Base-by-base conservation (phyloP, 306 rosid genomes). In the Ceratonia siliqua region DNA sequence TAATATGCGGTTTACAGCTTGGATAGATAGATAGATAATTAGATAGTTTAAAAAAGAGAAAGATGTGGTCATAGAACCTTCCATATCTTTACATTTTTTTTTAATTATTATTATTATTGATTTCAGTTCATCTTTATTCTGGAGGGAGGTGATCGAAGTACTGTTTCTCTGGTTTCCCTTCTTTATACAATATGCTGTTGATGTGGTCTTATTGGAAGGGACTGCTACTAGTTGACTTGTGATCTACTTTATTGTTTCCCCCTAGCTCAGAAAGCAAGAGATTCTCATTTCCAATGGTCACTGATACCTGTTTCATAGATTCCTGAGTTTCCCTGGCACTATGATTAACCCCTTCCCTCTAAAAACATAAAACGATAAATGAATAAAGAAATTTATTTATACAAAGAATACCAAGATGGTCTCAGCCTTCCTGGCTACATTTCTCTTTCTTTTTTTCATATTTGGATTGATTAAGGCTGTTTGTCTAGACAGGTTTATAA, bases 401-500 rank as follows among this genome's bases (percentile, higher is more conserved):
- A 73, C 24, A 69, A 48, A 43, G 24, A 59, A 41, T 15, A 30
- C 70, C 67, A 17, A n/a, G 66, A 6, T 42, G 33, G 52, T 52
- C 62, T 17, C 53, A 48, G 32, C 62, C 68, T 55, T 33, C 73
- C 42, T 11, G 8, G 15, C 67, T 28, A 35, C 39, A 21, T 48
- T 68, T 73, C 5, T 43, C 43, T 53, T 15, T 43, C 30, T 14
- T 62, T 50, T 72, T 32, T 20, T 68, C 58, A 25, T 56, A 18
- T 17, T 38, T 24, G 11, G 17, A 55, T 72, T 52, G 77, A 62
- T 71, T 21, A 28, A 76, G 33, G 59, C 62, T 36, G 27, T 43
- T 68, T 75, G 27, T 43, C 62, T 46, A 42, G 36, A 12, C n/a
- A 48, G 58, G 24, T 80, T 75, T 30, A 65, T 14, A 74, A n/a